A percentile compares a stretch with the other conserved stretches of the same genome.
Evolutionary conservation across 78 protist species (phyloP).

Genomic region (Creolimax fragrantissima): DNA sequence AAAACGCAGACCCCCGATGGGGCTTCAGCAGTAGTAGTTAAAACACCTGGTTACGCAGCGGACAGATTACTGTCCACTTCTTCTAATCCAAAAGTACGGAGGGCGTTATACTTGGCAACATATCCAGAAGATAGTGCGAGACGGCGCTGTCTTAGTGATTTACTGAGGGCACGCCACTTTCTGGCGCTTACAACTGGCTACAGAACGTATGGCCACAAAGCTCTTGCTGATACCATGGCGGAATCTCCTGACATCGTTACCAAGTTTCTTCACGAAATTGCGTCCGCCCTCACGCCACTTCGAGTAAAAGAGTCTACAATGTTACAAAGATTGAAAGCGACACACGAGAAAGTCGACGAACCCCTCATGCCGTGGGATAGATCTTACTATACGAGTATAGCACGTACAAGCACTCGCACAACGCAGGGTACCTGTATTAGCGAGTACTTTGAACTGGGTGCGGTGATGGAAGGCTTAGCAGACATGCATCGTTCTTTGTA

Average conservation of each 20-base stretch:
- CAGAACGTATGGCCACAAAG: slow-evolving; percentile 1
- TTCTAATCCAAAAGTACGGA: not conserved
- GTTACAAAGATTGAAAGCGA: not conserved
- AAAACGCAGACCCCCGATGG: not conserved
- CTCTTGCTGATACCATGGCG: slow-evolving; percentile 9
- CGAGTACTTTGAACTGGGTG: not conserved
- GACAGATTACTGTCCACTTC: not conserved
- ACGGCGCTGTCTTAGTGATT: no score
- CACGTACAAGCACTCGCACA: not conserved
- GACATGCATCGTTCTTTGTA: not conserved
- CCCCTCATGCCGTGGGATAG: slow-evolving; percentile 17
- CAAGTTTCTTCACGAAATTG: not conserved
- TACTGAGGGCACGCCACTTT: not conserved
- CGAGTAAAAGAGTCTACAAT: not conserved
- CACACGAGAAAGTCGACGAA: not conserved
- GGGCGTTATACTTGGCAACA: not conserved
- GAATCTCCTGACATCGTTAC: not conserved
- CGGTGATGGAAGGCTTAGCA: not conserved
- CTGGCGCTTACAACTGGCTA: not conserved
- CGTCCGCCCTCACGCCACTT: not conserved
- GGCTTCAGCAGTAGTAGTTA: not conserved
- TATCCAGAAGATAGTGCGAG: not conserved
- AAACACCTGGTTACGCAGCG: not conserved
- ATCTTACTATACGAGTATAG: not conserved
- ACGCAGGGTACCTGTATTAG: not conserved